Evolutionary conservation across 805 yeast genomes (phyloP), one percentile per base, ranked within the genome.

Genomic region (Ogataea pilisensis): DNA sequence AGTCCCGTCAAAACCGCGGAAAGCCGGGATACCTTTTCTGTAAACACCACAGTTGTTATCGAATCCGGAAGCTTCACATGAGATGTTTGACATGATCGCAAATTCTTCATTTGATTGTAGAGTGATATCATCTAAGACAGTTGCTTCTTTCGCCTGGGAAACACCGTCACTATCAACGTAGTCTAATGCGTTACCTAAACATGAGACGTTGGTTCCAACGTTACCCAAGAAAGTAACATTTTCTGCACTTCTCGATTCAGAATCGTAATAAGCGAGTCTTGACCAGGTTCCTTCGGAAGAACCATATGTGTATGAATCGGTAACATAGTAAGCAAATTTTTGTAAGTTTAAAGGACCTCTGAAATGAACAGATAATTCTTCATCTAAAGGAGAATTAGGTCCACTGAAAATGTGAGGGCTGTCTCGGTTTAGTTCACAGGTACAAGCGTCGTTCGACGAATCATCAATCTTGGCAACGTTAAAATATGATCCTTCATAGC

Each of bases 11-110:
- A 68, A 84, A 2, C 91, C 91, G 53, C 82, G 84, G 73, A 84
- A 84, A 43, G 98, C 97, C 53, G 96, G 96, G 49, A 82, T 86
- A 41, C 82, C 87, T 5, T 68, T 66, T 64, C 91, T 72, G 62
- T 82, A 84, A 35, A 82, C 86, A 53, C 90, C 90, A 68, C 91
- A 84, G 49, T 76, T 80, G 27, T 76, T 75, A 33, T 51, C 49
- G 32, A 61, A 48, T n/a, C 80, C 80, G 0, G 84, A 78, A 4
- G 51, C 55, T 11, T 68, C 80, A 64, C 91, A 84, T 11, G 75
- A 53, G 28, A 74, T 58, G 57, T 72, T 73, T 19, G 89, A 78
- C 58, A 73, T 78, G 42, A 83, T 79, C 32, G 70, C 64, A 55
- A 65, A 78, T 60, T 83, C 90, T 17, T 73, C 68, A 50, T 76